These are phyloP conservation scores for Knufia fluminis DNA, from an alignment of 2,329 filamentous ascomycete species.

Conservation along the genomic window DNA sequence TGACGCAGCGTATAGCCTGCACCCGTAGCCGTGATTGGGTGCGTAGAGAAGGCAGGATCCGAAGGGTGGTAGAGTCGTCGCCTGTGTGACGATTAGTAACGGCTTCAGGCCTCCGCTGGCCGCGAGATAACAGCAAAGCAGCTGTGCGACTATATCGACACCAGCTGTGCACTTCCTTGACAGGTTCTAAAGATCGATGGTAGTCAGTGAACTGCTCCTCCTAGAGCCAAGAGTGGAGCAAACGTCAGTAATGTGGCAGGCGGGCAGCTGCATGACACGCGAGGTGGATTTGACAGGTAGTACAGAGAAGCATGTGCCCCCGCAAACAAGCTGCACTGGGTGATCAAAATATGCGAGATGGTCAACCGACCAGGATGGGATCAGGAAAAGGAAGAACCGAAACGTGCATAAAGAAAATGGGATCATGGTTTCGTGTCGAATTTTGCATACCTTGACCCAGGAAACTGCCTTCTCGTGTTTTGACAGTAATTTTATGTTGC, in stretches of 20 bases:
- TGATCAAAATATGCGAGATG: background rate
- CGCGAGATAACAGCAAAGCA: background rate
- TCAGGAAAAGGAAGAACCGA: background rate
- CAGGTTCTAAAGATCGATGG: background rate
- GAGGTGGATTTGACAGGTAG: background rate
- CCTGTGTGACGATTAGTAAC: too few species aligned
- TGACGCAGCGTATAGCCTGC: too few species aligned
- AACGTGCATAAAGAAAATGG: background rate
- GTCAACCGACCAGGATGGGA: background rate
- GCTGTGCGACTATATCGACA: background rate
- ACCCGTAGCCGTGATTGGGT: too few species aligned
- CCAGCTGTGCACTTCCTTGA: background rate
- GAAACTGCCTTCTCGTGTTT: background rate
- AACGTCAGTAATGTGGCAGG: background rate
- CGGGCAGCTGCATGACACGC: background rate
- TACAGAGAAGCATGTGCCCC: background rate
- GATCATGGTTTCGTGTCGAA: background rate
- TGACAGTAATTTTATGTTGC: background rate
- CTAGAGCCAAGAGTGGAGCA: background rate
- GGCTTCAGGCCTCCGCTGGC: too few species aligned
- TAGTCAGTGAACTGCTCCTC: background rate
- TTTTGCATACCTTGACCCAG: conserved; percentile 6
- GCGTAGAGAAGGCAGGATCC: too few species aligned
- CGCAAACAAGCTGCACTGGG: background rate
- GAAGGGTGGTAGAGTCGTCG: too few species aligned